These are phyloP conservation scores for Chlamydomonas sp. DNA, from an alignment of 139 green algal genomes.

Conservation along the genomic window DNA sequence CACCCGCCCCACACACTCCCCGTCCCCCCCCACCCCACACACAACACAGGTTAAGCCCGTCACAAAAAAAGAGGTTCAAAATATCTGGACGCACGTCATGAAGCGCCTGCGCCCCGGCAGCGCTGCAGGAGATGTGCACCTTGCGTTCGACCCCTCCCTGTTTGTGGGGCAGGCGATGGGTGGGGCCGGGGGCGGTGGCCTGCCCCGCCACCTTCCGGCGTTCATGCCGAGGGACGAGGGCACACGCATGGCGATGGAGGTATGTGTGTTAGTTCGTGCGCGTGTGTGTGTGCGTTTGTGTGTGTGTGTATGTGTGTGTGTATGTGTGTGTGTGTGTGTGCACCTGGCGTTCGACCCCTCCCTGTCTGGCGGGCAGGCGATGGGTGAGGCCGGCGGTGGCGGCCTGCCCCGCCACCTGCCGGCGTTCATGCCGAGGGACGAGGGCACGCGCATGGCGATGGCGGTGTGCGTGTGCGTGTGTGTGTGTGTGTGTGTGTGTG, in stretches of 20 bases:
- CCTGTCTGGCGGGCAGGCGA: too few species aligned
- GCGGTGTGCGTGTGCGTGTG: too few species aligned
- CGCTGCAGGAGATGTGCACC: neutral
- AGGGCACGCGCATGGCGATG: conserved; percentile 1
- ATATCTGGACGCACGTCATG: conserved; percentile 86
- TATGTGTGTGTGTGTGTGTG: too few species aligned
- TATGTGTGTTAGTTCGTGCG: too few species aligned
- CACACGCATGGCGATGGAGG: conserved; percentile 1
- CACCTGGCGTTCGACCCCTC: neutral
- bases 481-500: too few species aligned
- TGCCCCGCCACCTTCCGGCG: conserved; percentile 1
- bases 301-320: too few species aligned
- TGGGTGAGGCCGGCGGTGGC: neutral
- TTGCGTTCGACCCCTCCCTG: neutral
- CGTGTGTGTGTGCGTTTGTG: too few species aligned
- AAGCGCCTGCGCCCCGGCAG: conserved; percentile 31
- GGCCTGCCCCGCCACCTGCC: conserved; percentile 2
- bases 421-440: neutral
- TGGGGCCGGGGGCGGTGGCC: neutral
- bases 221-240: neutral
- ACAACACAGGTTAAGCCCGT: conserved; percentile 71
- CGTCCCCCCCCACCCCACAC: too few species aligned
- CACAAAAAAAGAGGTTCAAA: conserved; percentile 73
- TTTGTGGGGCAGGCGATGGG: too few species aligned
- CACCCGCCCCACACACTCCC: too few species aligned